phyloP scores from a whole-genome alignment of 83 land plant genomes.

The Thuja plicata region DNA sequence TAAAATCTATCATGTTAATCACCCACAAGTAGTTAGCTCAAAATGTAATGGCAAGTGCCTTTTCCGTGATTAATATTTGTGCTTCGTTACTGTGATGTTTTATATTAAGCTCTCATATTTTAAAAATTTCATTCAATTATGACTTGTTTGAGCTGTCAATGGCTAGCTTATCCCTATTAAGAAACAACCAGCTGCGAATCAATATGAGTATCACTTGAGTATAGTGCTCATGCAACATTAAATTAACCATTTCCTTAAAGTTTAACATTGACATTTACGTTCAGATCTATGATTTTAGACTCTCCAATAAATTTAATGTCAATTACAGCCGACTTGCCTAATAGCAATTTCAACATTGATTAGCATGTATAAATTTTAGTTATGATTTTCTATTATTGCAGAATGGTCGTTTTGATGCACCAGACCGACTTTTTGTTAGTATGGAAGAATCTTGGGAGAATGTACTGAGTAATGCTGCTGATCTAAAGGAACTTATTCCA shows the following conservation, averaged over 20 bases:
- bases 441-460: constrained; percentile 51
- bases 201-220: not conserved
- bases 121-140: too few species aligned
- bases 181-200: not conserved
- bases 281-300: not conserved
- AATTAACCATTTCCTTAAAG: not conserved
- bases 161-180: not conserved
- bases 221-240: not conserved
- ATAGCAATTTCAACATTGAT: not conserved
- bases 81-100: not conserved
- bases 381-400: constrained; percentile 16
- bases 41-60: too few species aligned
- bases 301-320: not conserved
- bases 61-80: too few species aligned
- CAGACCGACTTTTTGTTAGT: constrained; percentile 51
- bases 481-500: constrained; percentile 53
- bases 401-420: constrained; percentile 64
- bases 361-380: not conserved
- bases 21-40: not conserved
- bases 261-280: not conserved
- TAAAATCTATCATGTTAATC: not conserved
- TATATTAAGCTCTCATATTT: not conserved
- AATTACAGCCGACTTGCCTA: not conserved
- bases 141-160: not conserved
- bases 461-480: constrained; percentile 48